These are phyloP conservation scores for Phalaenopsis hybrid DNA, from an alignment of 116 monocot species.

Conservation along the genomic window DNA sequence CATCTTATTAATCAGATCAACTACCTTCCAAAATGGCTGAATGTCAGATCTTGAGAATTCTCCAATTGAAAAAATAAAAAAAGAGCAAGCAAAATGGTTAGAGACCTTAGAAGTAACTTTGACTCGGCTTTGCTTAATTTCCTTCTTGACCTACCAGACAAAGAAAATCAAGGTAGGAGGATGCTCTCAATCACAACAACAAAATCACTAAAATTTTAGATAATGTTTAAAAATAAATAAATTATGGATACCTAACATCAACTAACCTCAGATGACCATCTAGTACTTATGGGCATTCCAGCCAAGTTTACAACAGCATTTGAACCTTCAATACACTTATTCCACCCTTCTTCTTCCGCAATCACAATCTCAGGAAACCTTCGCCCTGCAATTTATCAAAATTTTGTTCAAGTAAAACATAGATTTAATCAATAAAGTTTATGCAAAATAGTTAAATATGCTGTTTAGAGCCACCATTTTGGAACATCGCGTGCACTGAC, in stretches of 20 bases:
- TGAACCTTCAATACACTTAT: slow-evolving; percentile 49
- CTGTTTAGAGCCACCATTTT: too few species aligned
- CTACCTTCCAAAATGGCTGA: slow-evolving; percentile 40
- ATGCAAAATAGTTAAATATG: too few species aligned
- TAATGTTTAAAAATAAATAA: neutral
- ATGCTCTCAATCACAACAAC: neutral
- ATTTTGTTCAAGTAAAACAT: neutral
- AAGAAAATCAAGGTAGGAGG: neutral
- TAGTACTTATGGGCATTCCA: slow-evolving; percentile 79
- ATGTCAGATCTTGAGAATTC: neutral
- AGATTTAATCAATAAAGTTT: neutral
- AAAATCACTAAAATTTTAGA: neutral
- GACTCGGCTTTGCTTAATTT: slow-evolving; percentile 72
- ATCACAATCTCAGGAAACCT: slow-evolving; percentile 51
- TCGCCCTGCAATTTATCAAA: slow-evolving; percentile 29
- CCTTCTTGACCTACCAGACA: slow-evolving; percentile 62
- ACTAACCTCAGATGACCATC: slow-evolving; percentile 76
- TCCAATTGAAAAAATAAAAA: neutral
- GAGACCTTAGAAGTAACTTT: slow-evolving; percentile 59
- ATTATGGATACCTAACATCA: neutral
- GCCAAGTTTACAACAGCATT: slow-evolving; percentile 81
- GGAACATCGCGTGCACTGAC: too few species aligned
- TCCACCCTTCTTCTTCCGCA: slow-evolving; percentile 74
- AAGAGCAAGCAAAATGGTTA: slow-evolving; percentile 5
- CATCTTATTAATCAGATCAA: slow-evolving; percentile 51